These are phyloP conservation scores for Chenopodium quinoa DNA, from an alignment of 148 eudicot genomes.

Conservation along the genomic window DNA sequence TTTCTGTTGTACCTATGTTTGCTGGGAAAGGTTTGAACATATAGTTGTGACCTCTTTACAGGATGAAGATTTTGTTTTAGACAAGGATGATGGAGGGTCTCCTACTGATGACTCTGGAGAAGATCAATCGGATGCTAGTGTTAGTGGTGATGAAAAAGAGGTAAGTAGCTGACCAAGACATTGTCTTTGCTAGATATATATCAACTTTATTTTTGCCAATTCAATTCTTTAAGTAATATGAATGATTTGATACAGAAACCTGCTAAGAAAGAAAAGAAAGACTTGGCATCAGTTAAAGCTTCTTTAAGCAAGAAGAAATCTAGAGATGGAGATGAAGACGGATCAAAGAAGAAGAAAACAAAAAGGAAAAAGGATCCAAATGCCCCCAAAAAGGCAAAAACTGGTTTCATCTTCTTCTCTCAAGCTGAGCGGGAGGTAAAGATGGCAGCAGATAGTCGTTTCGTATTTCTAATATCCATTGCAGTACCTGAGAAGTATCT, in stretches of 20 bases:
- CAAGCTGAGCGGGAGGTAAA: slow-evolving; percentile 81
- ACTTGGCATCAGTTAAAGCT: slow-evolving; percentile 51
- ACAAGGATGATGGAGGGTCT: slow-evolving; percentile 82
- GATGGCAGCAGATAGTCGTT: background rate
- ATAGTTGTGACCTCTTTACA: slow-evolving; percentile 18
- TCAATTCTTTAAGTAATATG: background rate
- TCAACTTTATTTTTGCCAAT: background rate
- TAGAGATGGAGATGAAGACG: slow-evolving; percentile 67
- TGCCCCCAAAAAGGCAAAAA: slow-evolving; percentile 79
- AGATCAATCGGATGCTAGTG: slow-evolving; percentile 78
- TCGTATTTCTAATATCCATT: background rate
- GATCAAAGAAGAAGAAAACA: slow-evolving; percentile 74
- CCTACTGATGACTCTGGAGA: slow-evolving; percentile 90
- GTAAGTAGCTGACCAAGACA: slow-evolving; percentile 27
- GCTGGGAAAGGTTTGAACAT: background rate
- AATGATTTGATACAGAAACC: slow-evolving; percentile 51
- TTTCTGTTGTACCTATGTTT: background rate
- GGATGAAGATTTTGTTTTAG: slow-evolving; percentile 91
- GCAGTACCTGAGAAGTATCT: background rate
- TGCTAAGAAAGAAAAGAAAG: slow-evolving; percentile 72
- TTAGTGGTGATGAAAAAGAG: slow-evolving; percentile 57
- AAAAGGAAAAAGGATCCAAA: slow-evolving; percentile 95
- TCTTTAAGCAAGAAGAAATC: slow-evolving; percentile 61
- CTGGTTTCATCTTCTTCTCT: slow-evolving; percentile 80
- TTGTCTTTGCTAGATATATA: background rate